These are phyloP conservation scores for Dendrobium catenatum DNA, from an alignment of 106 monocot genomes.

Conservation along the genomic window DNA sequence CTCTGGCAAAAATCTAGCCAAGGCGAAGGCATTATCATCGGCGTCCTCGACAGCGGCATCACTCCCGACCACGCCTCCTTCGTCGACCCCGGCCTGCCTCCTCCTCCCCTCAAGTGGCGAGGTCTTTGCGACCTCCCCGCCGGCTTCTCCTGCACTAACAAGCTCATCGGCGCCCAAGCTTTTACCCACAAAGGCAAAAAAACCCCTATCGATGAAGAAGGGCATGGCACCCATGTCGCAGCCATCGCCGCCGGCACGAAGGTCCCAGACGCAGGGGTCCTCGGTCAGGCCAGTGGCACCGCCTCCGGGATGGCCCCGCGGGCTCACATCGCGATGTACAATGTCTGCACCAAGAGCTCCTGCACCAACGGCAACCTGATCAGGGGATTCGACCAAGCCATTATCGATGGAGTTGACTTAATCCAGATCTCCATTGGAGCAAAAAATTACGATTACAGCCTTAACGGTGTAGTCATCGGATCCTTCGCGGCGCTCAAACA, in stretches of 20 bases:
- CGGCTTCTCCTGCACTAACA: constrained; percentile 25
- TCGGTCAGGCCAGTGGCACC: constrained; percentile 24
- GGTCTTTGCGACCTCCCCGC: constrained; percentile 23
- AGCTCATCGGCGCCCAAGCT: constrained; percentile 31
- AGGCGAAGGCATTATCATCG: constrained; percentile 48
- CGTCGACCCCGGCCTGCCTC: constrained; percentile 18
- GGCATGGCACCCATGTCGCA: constrained; percentile 40
- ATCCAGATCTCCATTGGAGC: constrained; percentile 15
- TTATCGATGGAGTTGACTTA: constrained; percentile 24
- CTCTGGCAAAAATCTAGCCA: constrained; percentile 16
- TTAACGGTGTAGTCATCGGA: constrained; percentile 3
- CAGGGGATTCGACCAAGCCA: constrained; percentile 20
- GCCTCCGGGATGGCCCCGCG: constrained; percentile 29
- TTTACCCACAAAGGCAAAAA: not conserved
- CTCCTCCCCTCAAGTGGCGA: constrained; percentile 36
- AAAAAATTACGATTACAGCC: not conserved
- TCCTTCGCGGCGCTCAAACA: not conserved
- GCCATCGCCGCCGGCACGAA: constrained; percentile 24
- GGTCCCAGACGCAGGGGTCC: constrained; percentile 16
- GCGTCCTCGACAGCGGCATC: constrained; percentile 42
- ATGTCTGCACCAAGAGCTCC: not conserved
- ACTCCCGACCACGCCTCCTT: constrained; percentile 40
- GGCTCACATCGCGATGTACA: constrained; percentile 17
- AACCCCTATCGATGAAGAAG: constrained; percentile 3
- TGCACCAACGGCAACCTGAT: constrained; percentile 3